Base-by-base conservation (phyloP, 1,284 basidiomycete genomes). In the Polyporus tsugae region DNA sequence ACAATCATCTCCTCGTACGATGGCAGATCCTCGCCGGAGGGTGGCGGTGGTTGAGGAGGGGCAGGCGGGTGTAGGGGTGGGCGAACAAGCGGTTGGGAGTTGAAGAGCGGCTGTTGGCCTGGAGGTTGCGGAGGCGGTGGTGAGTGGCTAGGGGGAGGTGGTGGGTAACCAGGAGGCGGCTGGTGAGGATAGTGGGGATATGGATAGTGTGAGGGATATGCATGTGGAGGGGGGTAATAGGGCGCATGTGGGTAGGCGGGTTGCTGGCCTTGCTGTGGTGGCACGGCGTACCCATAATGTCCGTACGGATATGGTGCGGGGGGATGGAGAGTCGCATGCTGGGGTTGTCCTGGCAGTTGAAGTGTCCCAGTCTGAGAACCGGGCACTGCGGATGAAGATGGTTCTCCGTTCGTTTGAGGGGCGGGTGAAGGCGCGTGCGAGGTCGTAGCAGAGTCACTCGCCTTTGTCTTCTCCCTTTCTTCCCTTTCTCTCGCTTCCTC, bases 1-100 rank as follows among this genome's bases (percentile, higher is more conserved):
- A 91, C 92, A 42, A 95, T 91, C 93, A 95, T 95, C 72, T 94
- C 92, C 74, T 95, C 93, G 69, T 95, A 95, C 70, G 91, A 92
- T 11, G 93, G 93, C 49, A 95, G 81, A 75, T 93, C 92, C 49
- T 93, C 91, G 0, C 80, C 74, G 17, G 78, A 74, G 0, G 78
- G 78, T 68, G 80, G 63, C 62, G 77, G 72, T 39, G 77, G 67
- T 19, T 73, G 70, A 17, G 73, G 76, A 9, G 72, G 67, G 25
- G 60, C 75, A 74, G 74, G 65, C 76, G 79, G 73, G 63, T 78
- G 70, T 41, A 64, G 35, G 4, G 71, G 68, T n/a, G 70, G 68
- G n/a, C 71, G 72, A 1, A 65, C 65, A 6, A 66, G 64, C 5
- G 72, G 72, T 36, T 38, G 61, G 2, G 68, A 66, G 39, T 52